phyloP scores from a whole-genome alignment of 805 yeast genomes.

The Clavispora carvajalis region DNA sequence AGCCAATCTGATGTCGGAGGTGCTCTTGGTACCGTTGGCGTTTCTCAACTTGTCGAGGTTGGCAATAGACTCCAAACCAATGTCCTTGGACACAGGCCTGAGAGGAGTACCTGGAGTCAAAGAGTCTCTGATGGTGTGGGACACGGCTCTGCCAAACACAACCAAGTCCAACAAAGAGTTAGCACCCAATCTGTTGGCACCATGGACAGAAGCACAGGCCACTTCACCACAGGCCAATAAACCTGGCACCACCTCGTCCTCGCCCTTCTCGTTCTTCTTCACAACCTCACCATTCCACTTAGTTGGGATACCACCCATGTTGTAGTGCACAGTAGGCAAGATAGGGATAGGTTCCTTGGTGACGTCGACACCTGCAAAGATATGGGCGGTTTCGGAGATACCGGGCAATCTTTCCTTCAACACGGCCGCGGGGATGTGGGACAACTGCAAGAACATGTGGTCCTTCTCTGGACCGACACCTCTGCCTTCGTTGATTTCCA shows the following conservation, averaged over 20 bases:
- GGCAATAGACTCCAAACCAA: slow-evolving; percentile 86
- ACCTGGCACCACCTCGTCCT: slow-evolving; percentile 90
- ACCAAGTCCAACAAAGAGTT: slow-evolving; percentile 94
- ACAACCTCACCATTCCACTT: slow-evolving; percentile 94
- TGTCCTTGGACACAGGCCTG: slow-evolving; percentile 73
- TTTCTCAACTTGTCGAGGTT: slow-evolving; percentile 85
- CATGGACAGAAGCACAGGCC: slow-evolving; percentile 98
- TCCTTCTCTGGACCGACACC: slow-evolving; percentile 97
- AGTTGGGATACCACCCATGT: slow-evolving; percentile 99
- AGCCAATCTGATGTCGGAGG: slow-evolving; percentile 82
- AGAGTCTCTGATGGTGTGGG: slow-evolving; percentile 82
- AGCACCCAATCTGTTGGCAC: slow-evolving; percentile 99
- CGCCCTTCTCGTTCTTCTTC: slow-evolving; percentile 76
- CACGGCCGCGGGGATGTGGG: slow-evolving; percentile 89
- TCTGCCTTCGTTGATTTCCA: slow-evolving; percentile 98
- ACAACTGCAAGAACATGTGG: slow-evolving; percentile 90
- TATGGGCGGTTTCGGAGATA: slow-evolving; percentile 96
- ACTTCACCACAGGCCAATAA: slow-evolving; percentile 97
- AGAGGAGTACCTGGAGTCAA: slow-evolving; percentile 87
- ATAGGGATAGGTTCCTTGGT: slow-evolving; percentile 99
- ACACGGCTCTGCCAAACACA: slow-evolving; percentile 97
- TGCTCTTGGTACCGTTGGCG: slow-evolving; percentile 74
- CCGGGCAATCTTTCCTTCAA: slow-evolving; percentile 96
- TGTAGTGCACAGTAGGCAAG: slow-evolving; percentile 96
- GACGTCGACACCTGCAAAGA: slow-evolving; percentile 98